Evolutionary conservation across 805 yeast species (phyloP), one percentile per base, ranked within the genome.

Genomic region (Yamadazyma nakazawae): DNA sequence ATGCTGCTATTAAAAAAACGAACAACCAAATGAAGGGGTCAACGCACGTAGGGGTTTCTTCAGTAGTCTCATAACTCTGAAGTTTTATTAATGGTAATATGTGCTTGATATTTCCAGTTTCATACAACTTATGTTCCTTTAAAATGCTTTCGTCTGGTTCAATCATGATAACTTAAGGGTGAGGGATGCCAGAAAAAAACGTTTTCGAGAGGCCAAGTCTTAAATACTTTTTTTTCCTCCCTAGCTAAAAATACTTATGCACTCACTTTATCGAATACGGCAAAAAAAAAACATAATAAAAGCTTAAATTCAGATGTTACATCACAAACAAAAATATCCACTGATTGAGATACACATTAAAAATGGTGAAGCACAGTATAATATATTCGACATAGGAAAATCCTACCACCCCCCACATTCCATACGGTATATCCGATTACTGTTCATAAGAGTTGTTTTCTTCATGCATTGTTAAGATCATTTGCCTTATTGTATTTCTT

Each of bases 101-200:
- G 46, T 59, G 52, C 40, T 58, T 59, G 19, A 57, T 40, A 43
- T 61, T 59, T 16, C 66, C 67, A 0, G 65, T 51, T 12, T 61
- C 66, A 45, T 64, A 62, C 54, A 59, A 64, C 14, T 58, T 59
- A 52, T 64, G 67, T 41, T 64, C 68, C 37, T 42, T 45, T 43
- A 52, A 17, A 11, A 47, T 24, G 9, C 19, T 21, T 41, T 34
- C 46, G 26, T 47, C 53, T 13, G 49, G 47, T 19, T 30, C 30
- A 35, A 40, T 40, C 48, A 45, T 45, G n/a, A 13, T 17, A n/a
- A 14, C 11, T 25, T 16, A 16, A 42, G 17, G 21, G 18, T 24
- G 11, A 28, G 9, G 9, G n/a, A 13, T 28, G 32, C 26, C 32
- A 16, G n/a, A n/a, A 24, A 36, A 36, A 36, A 36, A 28, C 14